Evolutionary conservation across 2,329 filamentous ascomycete genomes (phyloP), one percentile per base, ranked within the genome.

Genomic region (Ilyonectria sp.): DNA sequence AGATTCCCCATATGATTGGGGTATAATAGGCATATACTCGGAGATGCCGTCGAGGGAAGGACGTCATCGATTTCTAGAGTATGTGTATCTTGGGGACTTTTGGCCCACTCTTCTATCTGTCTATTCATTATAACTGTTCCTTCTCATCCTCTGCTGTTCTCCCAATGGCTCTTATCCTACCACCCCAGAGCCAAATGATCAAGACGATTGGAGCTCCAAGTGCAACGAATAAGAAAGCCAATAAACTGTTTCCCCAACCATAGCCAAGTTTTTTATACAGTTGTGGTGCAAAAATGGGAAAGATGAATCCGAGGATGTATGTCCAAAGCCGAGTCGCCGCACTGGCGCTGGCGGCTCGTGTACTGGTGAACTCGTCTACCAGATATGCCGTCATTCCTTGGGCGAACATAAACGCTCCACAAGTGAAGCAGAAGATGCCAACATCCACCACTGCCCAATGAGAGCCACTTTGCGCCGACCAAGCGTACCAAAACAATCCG

Each of bases 381-480:
- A 87, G 80, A 63, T 90, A 90, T 0, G 87, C 88, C 56, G 85
- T 82, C 37, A 87, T 81, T 2, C 85, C 85, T 73, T 86, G 85
- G 56, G 88, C 87, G 1, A 84, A 79, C 10, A 86, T 82, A 52
- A 89, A 85, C 71, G 84, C 86, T 1, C 88, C 87, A 5, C 83
- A 79, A 0, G 85, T 85, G 65, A 90, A 86, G n/a, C 89, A 80
- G 0, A 79, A 77, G 2, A 85, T 85, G 2, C 89, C 89, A 26
- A 90, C 82, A 53, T 91, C 89, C 0, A 89, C 87, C 6, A 88
- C 82, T 21, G 90, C 85, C 86, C 86, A 91, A 71, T 86, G 85
- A 0, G 82, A 78, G 1, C 82, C 74, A 35, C 83, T 80, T 55
- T 90, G 80, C 0, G 87, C 87, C 0, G 81, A 69, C 83, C 83